phyloP scores from a whole-genome alignment of 441 rosid genomes.

The Gossypium gossypioides region DNA sequence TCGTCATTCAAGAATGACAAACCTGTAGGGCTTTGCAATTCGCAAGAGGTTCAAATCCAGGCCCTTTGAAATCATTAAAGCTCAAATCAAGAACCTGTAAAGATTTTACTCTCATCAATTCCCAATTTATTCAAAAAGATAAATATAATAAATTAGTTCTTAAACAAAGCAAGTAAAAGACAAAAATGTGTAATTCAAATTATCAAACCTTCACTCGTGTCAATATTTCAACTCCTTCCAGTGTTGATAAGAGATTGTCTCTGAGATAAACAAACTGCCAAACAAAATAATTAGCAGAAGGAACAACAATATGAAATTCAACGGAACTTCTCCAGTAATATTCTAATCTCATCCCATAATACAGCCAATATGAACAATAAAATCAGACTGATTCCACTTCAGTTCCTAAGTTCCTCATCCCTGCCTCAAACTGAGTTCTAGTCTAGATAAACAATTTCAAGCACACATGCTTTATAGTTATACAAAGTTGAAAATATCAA shows the following conservation, averaged over 20 bases:
- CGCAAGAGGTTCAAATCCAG: conserved; percentile 94
- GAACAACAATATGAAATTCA: not conserved
- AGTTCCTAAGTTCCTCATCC: not conserved
- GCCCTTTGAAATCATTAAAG: conserved; percentile 98
- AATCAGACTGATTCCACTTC: not conserved
- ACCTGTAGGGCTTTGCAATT: conserved; percentile 92
- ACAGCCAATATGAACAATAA: not conserved
- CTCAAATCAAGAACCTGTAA: conserved; percentile 96
- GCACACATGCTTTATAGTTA: not conserved
- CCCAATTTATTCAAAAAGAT: not conserved
- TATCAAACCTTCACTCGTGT: conserved; percentile 83
- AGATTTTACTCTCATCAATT: conserved; percentile 18
- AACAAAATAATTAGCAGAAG: conserved; percentile 15
- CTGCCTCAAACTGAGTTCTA: not conserved
- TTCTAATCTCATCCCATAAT: not conserved
- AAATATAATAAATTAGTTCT: not conserved
- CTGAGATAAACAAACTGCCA: conserved; percentile 93
- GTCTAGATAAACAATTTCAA: not conserved
- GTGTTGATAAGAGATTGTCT: conserved; percentile 76
- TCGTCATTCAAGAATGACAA: conserved; percentile 19
- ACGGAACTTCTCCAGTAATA: not conserved
- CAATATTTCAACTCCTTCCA: conserved; percentile 92
- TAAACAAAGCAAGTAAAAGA: not conserved
- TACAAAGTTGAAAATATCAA: not conserved
- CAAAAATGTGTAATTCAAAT: not conserved